These are phyloP conservation scores for Mucor lusitanicus DNA, from an alignment of 371 early-diverging fungal species.

Conservation along the genomic window DNA sequence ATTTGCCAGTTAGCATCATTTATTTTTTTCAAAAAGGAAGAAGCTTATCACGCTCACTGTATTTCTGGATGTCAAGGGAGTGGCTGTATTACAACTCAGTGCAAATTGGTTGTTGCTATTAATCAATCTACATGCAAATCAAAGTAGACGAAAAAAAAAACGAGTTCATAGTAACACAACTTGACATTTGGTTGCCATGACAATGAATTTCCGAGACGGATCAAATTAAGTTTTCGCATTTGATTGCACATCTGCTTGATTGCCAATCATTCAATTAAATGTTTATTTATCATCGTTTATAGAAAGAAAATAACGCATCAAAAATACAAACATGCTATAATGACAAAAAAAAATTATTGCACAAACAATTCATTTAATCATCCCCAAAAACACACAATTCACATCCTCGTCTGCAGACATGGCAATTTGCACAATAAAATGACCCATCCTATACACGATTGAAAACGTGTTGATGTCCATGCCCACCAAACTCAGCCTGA, in stretches of 20 bases:
- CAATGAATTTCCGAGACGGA: not conserved
- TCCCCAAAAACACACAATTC: not conserved
- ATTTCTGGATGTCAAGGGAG: not conserved
- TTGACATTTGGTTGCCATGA: not conserved
- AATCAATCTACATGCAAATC: not conserved
- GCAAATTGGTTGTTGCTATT: not conserved
- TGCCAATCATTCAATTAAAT: not conserved
- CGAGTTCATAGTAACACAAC: not conserved
- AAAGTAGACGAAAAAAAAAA: not conserved
- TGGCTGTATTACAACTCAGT: not conserved
- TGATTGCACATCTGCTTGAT: not conserved
- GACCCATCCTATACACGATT: not conserved
- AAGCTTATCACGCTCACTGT: too few species aligned
- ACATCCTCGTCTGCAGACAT: not conserved
- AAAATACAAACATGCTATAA: not conserved
- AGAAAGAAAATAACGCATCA: not conserved
- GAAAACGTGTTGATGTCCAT: not conserved
- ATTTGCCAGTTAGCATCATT: too few species aligned
- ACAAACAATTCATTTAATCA: not conserved
- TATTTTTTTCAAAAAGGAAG: too few species aligned
- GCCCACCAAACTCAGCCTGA: slow-evolving; percentile 18
- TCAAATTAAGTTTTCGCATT: not conserved
- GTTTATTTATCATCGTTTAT: not conserved
- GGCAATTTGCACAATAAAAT: not conserved
- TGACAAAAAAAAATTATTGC: not conserved